Percentiles rank a stretch among this genome's conserved stretches.
Conservation (phyloP, 1,284 basidiomycete genomes). For the Rhizopogon parksii region DNA sequence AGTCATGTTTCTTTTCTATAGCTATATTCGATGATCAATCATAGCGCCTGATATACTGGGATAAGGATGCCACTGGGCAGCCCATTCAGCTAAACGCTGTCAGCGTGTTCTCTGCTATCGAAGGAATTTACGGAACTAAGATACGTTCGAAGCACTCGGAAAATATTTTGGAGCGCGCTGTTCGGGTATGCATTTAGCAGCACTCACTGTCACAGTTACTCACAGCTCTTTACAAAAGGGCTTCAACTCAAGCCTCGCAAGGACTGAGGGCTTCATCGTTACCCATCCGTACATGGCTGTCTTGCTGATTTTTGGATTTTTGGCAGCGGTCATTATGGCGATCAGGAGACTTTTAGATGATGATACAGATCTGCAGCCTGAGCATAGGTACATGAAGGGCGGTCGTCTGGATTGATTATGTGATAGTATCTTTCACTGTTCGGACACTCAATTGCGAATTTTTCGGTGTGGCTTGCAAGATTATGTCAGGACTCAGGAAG, state of each 20-base stretch:
- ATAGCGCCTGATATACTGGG: constrained; percentile 64
- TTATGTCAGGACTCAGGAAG: too few relatives aligned
- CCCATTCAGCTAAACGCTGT: constrained; percentile 48
- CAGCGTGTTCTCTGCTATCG: constrained; percentile 65
- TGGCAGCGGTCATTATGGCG: constrained; percentile 9
- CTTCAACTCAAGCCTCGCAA: constrained; percentile 12
- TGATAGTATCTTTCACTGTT: background rate
- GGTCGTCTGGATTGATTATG: constrained; percentile 17
- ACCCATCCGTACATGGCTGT: constrained; percentile 21
- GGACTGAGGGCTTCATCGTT: constrained; percentile 9
- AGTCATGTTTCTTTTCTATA: background rate
- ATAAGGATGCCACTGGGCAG: constrained; percentile 45
- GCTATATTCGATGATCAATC: constrained; percentile 8
- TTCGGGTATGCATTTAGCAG: constrained; percentile 44
- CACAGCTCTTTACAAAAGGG: constrained; percentile 6
- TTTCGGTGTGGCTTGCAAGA: background rate
- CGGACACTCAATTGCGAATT: background rate
- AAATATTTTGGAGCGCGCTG: constrained; percentile 59
- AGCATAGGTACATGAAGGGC: constrained; percentile 16
- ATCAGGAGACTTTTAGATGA: constrained; percentile 16
- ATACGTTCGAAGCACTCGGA: constrained; percentile 61
- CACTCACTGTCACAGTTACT: background rate
- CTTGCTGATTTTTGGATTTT: constrained; percentile 9
- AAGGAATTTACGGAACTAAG: constrained; percentile 55
- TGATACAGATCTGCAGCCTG: constrained; percentile 9